Evolutionary conservation across 306 rosid species (phyloP).

Genomic region (Rosa multiflora): DNA sequence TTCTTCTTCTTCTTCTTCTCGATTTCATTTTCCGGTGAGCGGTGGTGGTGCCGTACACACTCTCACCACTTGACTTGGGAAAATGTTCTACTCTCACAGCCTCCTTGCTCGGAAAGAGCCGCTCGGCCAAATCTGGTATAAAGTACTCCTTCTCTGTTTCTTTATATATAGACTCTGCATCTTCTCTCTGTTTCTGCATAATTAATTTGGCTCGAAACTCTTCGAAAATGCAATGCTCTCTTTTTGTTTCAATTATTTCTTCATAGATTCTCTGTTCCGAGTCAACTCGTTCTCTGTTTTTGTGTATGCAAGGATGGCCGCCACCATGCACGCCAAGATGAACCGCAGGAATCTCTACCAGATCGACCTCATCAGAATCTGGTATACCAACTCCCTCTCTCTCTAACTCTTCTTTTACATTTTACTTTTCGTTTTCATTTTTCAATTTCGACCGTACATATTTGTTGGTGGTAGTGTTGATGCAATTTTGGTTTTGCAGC

Average conservation of each 20-base stretch:
- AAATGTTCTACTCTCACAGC: slow-evolving; percentile 85
- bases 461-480: not conserved
- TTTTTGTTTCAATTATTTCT: not conserved
- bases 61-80: not conserved
- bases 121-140: slow-evolving; percentile 83
- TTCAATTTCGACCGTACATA: not conserved
- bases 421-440: not conserved
- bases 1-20: not conserved
- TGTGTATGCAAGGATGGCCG: slow-evolving; percentile 45
- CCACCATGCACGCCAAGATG: slow-evolving; percentile 59
- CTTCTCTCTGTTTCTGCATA: not conserved
- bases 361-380: slow-evolving; percentile 68
- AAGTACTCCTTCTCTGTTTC: not conserved
- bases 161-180: not conserved
- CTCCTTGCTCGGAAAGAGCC: slow-evolving; percentile 87
- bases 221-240: not conserved
- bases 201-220: not conserved
- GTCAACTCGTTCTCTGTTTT: not conserved
- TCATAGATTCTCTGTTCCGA: no score
- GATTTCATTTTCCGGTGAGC: not conserved
- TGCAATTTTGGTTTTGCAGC: slow-evolving; percentile 32
- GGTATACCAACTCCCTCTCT: slow-evolving; percentile 33
- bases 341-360: slow-evolving; percentile 67
- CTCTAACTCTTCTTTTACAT: not conserved
- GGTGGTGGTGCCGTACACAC: not conserved